These are phyloP conservation scores for Venturia nashicola DNA, from an alignment of 2,329 filamentous ascomycete species.

Conservation along the genomic window DNA sequence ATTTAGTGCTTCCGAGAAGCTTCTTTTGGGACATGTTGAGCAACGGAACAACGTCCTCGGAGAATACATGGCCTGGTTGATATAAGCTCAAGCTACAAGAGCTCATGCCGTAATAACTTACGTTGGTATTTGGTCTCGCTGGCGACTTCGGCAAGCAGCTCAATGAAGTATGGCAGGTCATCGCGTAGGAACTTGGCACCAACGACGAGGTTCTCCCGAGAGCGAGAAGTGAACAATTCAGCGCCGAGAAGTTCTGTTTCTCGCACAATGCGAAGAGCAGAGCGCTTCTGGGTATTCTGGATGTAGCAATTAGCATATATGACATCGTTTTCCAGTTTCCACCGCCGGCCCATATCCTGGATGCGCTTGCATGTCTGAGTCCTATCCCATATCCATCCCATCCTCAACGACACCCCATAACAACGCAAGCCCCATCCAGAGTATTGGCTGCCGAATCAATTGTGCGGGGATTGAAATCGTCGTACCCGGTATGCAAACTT, in stretches of 20 bases:
- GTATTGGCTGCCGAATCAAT: constrained; percentile 18
- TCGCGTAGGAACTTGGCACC: constrained; percentile 91
- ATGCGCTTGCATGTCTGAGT: background rate
- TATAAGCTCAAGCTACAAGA: background rate
- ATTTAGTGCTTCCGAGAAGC: constrained; percentile 48
- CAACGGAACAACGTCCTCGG: constrained; percentile 71
- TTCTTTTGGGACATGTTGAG: constrained; percentile 68
- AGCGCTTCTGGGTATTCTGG: constrained; percentile 76
- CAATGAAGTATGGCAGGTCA: constrained; percentile 94
- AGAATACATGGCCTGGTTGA: constrained; percentile 66
- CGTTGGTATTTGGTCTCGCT: constrained; percentile 74
- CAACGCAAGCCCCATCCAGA: constrained; percentile 4
- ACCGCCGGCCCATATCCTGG: constrained; percentile 8
- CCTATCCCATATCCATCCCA: background rate
- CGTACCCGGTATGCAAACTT: constrained; percentile 94
- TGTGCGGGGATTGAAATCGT: constrained; percentile 3
- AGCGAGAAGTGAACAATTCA: constrained; percentile 77
- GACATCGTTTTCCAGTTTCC: constrained; percentile 8
- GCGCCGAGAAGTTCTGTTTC: constrained; percentile 93
- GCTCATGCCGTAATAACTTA: constrained; percentile 23
- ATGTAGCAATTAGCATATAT: constrained; percentile 9
- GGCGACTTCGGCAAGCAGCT: constrained; percentile 86
- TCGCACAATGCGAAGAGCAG: constrained; percentile 82
- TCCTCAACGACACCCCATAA: background rate
- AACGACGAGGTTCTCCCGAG: constrained; percentile 83